Evolutionary conservation across 1,139 yeast species (phyloP).

Genomic region (Protomyces macrosporus): DNA sequence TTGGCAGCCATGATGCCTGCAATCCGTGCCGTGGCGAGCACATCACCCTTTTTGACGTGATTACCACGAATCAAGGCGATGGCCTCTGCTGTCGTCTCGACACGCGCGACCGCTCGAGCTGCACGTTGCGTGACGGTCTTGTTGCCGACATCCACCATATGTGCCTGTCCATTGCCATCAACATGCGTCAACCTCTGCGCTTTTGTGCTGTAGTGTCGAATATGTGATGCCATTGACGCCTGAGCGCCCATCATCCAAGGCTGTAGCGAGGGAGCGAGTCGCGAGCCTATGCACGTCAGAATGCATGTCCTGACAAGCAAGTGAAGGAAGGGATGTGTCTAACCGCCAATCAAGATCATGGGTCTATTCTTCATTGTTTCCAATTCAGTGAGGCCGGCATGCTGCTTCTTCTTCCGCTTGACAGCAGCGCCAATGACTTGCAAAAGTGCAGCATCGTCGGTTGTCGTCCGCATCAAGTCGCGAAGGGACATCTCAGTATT

Average conservation of each 20-base stretch:
- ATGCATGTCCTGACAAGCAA: too few species aligned
- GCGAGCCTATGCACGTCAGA: background rate
- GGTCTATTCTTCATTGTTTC: constrained; percentile 48
- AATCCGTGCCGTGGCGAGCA: constrained; percentile 45
- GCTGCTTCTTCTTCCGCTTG: constrained; percentile 45
- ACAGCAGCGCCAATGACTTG: constrained; percentile 45
- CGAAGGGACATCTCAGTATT: constrained; percentile 47
- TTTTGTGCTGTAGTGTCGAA: background rate
- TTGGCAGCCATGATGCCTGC: constrained; percentile 52
- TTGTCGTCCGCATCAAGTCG: constrained; percentile 42
- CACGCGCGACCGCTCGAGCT: constrained; percentile 45
- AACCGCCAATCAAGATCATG: constrained; percentile 53
- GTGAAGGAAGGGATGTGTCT: constrained; percentile 5
- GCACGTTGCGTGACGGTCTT: constrained; percentile 42
- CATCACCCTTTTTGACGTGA: constrained; percentile 49
- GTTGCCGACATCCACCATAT: constrained; percentile 46
- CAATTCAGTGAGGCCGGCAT: constrained; percentile 48
- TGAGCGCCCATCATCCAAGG: background rate
- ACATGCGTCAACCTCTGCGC: constrained; percentile 42
- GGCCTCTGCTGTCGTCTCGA: constrained; percentile 38
- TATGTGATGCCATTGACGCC: background rate
- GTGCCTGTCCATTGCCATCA: constrained; percentile 44
- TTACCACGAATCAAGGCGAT: constrained; percentile 39
- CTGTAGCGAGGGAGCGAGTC: background rate
- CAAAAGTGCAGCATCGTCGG: constrained; percentile 39